Conservation (phyloP, 352 stramenopile genomes). For the Phytophthora crassamura region DNA sequence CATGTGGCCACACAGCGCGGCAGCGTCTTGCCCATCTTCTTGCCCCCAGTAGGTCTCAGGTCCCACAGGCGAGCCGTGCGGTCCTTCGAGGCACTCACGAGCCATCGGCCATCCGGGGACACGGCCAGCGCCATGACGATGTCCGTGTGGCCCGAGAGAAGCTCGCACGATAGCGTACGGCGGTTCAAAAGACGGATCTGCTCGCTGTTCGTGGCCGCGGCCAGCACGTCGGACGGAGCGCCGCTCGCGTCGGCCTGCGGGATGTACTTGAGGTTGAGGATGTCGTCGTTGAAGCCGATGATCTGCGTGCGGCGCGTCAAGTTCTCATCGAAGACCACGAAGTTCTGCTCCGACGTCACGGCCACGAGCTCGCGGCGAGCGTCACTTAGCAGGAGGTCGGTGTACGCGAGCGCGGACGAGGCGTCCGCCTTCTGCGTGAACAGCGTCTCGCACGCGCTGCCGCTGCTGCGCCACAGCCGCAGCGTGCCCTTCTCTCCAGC, state of each 20-base stretch:
- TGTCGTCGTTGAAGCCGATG: constrained; percentile 97
- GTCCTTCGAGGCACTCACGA: constrained; percentile 96
- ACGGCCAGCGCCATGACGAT: constrained; percentile 97
- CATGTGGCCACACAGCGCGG: constrained; percentile 89
- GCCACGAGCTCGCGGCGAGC: constrained; percentile 72
- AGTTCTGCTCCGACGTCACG: constrained; percentile 88
- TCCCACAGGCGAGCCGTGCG: constrained; percentile 94
- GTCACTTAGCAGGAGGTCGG: constrained; percentile 59
- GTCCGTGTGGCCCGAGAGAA: constrained; percentile 97
- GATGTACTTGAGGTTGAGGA: constrained; percentile 97
- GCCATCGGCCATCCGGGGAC: constrained; percentile 85
- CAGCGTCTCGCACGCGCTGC: constrained; percentile 46
- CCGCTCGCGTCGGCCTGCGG: constrained; percentile 62
- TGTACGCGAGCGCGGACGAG: constrained; percentile 57
- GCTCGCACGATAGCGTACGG: constrained; percentile 91
- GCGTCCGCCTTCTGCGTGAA: constrained; percentile 49
- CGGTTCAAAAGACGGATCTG: constrained; percentile 95
- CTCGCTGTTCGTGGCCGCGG: constrained; percentile 96
- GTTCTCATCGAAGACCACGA: constrained; percentile 81
- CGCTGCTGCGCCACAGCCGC: constrained; percentile 69
- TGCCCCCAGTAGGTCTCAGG: constrained; percentile 46
- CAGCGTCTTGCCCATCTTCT: constrained; percentile 37
- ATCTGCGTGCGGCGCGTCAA: constrained; percentile 78
- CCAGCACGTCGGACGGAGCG: constrained; percentile 74
- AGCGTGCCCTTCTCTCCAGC: constrained; percentile 93